These are phyloP conservation scores for Pyrenophora seminiperda DNA, from an alignment of 2,329 filamentous ascomycete species.

Conservation along the genomic window DNA sequence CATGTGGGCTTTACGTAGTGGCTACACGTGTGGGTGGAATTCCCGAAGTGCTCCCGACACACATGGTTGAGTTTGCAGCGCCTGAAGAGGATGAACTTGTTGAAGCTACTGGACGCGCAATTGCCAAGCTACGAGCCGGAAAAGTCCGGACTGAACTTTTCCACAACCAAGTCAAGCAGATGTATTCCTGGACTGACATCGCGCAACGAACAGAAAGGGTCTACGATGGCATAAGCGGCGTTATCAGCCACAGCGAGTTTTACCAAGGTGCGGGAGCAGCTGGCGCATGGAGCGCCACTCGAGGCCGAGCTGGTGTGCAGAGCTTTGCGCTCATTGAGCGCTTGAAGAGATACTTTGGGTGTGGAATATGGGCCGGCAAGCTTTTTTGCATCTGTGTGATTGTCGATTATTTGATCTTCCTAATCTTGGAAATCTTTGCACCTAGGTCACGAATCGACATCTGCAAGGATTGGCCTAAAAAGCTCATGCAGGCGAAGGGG, in stretches of 20 bases:
- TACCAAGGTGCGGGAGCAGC: constrained; percentile 79
- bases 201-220: constrained; percentile 92
- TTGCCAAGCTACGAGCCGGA: constrained; percentile 81
- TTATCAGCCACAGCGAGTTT: constrained; percentile 83
- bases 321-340: constrained; percentile 94
- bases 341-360: constrained; percentile 95
- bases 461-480: constrained; percentile 89
- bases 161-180: constrained; percentile 94
- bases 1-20: constrained; percentile 93
- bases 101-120: constrained; percentile 84
- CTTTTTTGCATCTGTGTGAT: constrained; percentile 94
- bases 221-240: constrained; percentile 88
- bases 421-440: constrained; percentile 85
- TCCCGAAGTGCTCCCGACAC: constrained; percentile 89
- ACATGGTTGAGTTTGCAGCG: constrained; percentile 98
- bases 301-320: constrained; percentile 71
- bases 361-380: constrained; percentile 97
- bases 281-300: constrained; percentile 69
- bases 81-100: constrained; percentile 97
- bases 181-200: constrained; percentile 99
- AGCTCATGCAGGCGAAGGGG: constrained; percentile 48
- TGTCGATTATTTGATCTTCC: constrained; percentile 89
- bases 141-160: constrained; percentile 91
- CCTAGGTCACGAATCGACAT: constrained; percentile 87
- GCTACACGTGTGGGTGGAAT: constrained; percentile 97